A percentile compares a stretch with the other conserved stretches of the same genome.
Evolutionary conservation across 2,329 filamentous ascomycete species (phyloP).

Genomic region (Calonectria crousiana): DNA sequence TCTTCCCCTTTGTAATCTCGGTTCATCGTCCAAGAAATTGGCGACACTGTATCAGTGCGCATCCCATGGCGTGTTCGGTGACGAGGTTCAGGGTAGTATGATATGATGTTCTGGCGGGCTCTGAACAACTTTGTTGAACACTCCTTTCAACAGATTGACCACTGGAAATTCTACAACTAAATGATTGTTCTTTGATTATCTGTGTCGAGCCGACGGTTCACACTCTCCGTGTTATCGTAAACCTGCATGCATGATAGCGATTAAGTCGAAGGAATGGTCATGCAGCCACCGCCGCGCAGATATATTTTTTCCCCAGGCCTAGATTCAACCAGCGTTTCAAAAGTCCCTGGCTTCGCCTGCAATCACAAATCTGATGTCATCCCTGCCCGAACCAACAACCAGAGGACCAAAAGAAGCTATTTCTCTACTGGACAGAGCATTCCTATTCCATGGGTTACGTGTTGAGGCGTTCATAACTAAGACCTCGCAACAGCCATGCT

Average conservation of each 20-base stretch:
- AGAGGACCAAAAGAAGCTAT: not conserved
- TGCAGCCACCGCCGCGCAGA: not conserved
- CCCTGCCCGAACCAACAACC: not conserved
- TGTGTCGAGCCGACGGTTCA: not conserved
- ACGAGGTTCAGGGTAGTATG: conserved; percentile 2
- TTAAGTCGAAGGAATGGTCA: not conserved
- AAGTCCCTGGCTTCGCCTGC: not conserved
- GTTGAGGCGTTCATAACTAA: not conserved
- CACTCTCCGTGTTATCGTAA: not conserved
- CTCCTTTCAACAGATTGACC: not conserved
- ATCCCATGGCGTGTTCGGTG: conserved; percentile 1
- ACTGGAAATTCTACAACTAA: not conserved
- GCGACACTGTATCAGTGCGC: not conserved
- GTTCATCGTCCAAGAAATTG: not conserved
- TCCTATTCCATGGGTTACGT: not conserved
- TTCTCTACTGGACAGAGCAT: not conserved
- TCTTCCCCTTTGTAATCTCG: not conserved
- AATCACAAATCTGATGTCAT: not conserved
- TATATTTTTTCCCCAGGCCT: not conserved
- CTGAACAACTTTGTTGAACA: not conserved
- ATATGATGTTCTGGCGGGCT: not conserved
- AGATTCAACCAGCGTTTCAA: not conserved
- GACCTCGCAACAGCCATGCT: not conserved
- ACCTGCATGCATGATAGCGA: not conserved
- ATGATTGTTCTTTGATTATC: not conserved